Base-by-base conservation (phyloP, 2,329 filamentous ascomycete species). In the Ilyonectria robusta region DNA sequence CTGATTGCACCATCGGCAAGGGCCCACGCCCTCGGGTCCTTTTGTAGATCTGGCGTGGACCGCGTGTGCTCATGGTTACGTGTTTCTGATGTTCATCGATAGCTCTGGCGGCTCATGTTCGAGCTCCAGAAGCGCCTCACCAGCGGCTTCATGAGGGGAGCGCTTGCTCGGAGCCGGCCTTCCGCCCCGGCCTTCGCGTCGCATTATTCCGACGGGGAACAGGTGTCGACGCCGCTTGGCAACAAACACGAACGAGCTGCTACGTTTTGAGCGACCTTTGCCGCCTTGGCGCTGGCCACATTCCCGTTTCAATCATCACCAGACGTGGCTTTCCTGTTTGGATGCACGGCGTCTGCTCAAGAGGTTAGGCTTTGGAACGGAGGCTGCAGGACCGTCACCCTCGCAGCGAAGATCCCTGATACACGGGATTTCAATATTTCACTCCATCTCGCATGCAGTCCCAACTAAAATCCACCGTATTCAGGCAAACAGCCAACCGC, bases 41-140 rank as follows among this genome's bases (percentile, higher is more conserved):
- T 57, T 57, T 57, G 54, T 46, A 57, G 37, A 57, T 57, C 21
- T 40, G 37, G 54, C 37, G 10, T 31, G 35, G 4, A 5, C 21
- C 33, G 37, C 51, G 50, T 54, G 37, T 55, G 40, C 7, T 17
- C 40, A 55, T 42, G 21, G 33, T 55, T 55, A 55, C 51, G 51
- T 55, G 40, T 33, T 31, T 53, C 29, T 37, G 29, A 21, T 37
- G 19, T 37, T 37, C 19, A 31, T 9, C 8, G 26, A 33, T 29
- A 37, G 9, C 50, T 37, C n/a, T 37, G 48, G 2, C 7, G 17
- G 19, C 19, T 21, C 48, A 31, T n/a, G 40, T n/a, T 42, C 17
- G 40, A 42, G 40, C 17, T 17, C 8, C 15, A 17, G 6, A n/a
- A 42, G 15, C n/a, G n/a, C n/a, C 40, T 42, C 40, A 9, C 31